Percentiles rank a stretch among this genome's conserved stretches.
phyloP scores from a whole-genome alignment of 805 yeast genomes.

The Brettanomyces naardenensis region DNA sequence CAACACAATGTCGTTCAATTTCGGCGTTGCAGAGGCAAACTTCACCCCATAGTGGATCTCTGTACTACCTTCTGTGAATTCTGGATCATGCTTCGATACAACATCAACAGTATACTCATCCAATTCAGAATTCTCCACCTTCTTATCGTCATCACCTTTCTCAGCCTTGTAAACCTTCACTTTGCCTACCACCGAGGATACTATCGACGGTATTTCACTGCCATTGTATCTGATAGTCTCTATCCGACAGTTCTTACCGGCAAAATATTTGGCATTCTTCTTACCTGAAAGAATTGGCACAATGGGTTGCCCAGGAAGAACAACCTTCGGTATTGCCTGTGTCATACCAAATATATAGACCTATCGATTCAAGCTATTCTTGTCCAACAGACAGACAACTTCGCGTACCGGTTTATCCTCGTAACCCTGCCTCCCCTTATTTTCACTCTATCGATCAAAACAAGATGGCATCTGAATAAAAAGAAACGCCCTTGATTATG shows the following conservation, averaged over 20 bases:
- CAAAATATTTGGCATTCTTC: conserved; percentile 30
- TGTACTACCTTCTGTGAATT: conserved; percentile 1
- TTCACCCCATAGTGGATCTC: conserved; percentile 1
- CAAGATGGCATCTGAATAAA: no score
- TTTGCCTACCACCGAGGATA: conserved; percentile 58
- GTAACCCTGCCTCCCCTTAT: no score
- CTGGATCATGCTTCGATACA: conserved; percentile 18
- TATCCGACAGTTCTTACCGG: conserved; percentile 62
- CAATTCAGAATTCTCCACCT: conserved; percentile 4
- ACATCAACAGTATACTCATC: conserved; percentile 11
- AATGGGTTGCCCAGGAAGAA: conserved; percentile 78
- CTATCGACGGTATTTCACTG: conserved; percentile 31
- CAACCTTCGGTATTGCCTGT: conserved; percentile 44
- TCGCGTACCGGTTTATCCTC: background rate
- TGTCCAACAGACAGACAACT: background rate
- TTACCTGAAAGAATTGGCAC: conserved; percentile 38
- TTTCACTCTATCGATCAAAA: no score
- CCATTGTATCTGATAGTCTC: conserved; percentile 35
- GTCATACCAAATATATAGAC: no score
- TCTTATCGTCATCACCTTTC: conserved; percentile 8
- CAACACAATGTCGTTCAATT: conserved; percentile 76
- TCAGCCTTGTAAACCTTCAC: conserved; percentile 29
- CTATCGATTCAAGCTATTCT: background rate
- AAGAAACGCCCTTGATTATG: no score
- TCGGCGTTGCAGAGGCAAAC: conserved; percentile 48